phyloP scores from a whole-genome alignment of 306 rosid genomes.

The Castanea crenata region DNA sequence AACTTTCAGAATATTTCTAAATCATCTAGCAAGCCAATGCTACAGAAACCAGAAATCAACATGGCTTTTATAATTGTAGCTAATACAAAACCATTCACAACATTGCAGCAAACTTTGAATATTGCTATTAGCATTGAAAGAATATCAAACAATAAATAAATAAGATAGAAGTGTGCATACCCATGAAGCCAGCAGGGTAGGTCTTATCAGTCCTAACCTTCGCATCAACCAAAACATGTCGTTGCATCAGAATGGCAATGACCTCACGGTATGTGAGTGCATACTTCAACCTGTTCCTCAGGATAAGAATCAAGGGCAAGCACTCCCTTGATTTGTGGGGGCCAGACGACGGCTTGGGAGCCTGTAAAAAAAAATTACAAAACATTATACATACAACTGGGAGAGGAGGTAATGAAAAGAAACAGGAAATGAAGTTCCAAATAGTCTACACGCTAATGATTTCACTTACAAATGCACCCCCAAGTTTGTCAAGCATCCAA shows the following conservation, averaged over 20 bases:
- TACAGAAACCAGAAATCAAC: neutral
- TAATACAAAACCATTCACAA: neutral
- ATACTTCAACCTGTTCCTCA: conserved; percentile 71
- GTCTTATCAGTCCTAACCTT: conserved; percentile 95
- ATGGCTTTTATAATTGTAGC: neutral
- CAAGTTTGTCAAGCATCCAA: conserved; percentile 87
- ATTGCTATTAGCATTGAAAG: neutral
- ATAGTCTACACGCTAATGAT: neutral
- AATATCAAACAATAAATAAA: neutral
- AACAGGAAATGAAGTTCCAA: neutral
- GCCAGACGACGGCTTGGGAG: conserved; percentile 93
- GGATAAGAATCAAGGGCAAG: conserved; percentile 63
- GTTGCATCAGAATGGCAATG: conserved; percentile 79
- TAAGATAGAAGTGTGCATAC: conserved; percentile 31
- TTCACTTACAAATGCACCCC: conserved; percentile 42
- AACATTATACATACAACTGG: neutral
- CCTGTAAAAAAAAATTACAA: conserved; percentile 22
- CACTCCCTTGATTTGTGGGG: conserved; percentile 93
- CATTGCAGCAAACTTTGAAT: neutral
- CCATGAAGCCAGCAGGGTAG: conserved; percentile 84
- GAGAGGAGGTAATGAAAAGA: neutral
- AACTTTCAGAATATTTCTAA: neutral
- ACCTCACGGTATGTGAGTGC: conserved; percentile 80
- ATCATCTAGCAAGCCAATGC: neutral
- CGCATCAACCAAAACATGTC: conserved; percentile 71